These are phyloP conservation scores for Dactylellina leptospora DNA, from an alignment of 2,329 filamentous ascomycete genomes.

Conservation along the genomic window DNA sequence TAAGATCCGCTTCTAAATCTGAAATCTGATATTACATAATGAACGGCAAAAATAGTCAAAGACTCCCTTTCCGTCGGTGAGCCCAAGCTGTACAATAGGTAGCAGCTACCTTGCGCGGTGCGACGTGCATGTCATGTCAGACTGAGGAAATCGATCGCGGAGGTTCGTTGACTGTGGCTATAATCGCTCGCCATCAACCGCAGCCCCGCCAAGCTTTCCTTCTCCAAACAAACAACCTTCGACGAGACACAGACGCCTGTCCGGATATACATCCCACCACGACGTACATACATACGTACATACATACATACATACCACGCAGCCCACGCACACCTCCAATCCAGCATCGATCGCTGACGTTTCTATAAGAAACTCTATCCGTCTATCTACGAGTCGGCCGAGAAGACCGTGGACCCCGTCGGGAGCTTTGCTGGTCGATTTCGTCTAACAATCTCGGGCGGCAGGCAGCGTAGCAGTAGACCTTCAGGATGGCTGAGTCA, in stretches of 20 bases:
- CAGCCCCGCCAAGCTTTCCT: conserved; percentile 23
- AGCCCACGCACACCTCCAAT: neutral
- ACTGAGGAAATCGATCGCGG: neutral
- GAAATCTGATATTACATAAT: conserved; percentile 35
- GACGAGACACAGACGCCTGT: no score
- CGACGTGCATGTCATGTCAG: no score
- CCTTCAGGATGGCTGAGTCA: conserved; percentile 62
- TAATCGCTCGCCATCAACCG: no score
- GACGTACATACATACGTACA: neutral
- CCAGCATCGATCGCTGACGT: conserved; percentile 8
- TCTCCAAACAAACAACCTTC: conserved; percentile 28
- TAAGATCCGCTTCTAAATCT: no score
- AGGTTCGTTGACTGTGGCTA: neutral
- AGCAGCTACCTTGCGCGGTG: no score
- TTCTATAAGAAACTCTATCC: conserved; percentile 10
- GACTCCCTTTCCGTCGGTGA: no score
- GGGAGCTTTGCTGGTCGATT: conserved; percentile 3
- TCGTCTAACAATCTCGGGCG: conserved; percentile 8
- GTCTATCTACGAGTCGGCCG: conserved; percentile 18
- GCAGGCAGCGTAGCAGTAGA: conserved; percentile 9
- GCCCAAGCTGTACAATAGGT: no score
- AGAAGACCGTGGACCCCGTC: conserved; percentile 17
- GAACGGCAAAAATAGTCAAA: conserved; percentile 38
- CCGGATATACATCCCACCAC: no score
- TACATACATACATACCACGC: neutral